Evolutionary conservation across 441 rosid species (phyloP), one percentile per base, ranked within the genome.

Genomic region (Corymbia citriodora): DNA sequence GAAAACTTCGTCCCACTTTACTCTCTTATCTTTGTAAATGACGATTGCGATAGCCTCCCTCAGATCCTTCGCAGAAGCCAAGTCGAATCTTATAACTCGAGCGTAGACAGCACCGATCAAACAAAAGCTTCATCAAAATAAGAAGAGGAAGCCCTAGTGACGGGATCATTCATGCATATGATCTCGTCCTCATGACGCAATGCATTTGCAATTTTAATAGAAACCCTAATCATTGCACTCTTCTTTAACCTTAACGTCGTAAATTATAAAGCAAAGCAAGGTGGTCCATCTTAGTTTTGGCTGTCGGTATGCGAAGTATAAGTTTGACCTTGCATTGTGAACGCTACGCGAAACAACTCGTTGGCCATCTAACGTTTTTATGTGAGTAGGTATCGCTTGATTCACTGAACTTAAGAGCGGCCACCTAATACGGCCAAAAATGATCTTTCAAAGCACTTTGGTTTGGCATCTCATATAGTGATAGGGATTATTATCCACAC

Each of bases 1-100:
- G 91, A 97, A 97, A 91, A 97, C 93, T 93, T 97, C 99, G 31
- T 79, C 91, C 61, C 94, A 95, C 89, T 92, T 96, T 48, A 97
- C 91, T n/a, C 93, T 91, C 89, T 57, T 74, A 88, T 95, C 94
- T 92, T 90, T 92, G 92, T 97, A 97, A 63, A 95, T 89, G 86
- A 93, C 95, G 74, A 93, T 92, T 53, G 96, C 96, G 68, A 97
- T 95, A 52, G 97, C 95, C 89, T 93, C 94, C 74, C 99, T 94
- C 68, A 97, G 89, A 49, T 83, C 93, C 99, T 96, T 93, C 65
- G 45, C 52, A 79, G 52, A 79, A 79, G 49, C 70, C 88, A 87
- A 52, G 3, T 36, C 65, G 49, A 87, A 87, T 54, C 88, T 86
- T 12, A 86, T 86, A 50, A 86, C 36, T 86, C 61, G 23, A 50